Evolutionary conservation across 192 early-diverging fungal genomes (phyloP), one percentile per base, ranked within the genome.

Genomic region (Pecoramyces ruminantium): DNA sequence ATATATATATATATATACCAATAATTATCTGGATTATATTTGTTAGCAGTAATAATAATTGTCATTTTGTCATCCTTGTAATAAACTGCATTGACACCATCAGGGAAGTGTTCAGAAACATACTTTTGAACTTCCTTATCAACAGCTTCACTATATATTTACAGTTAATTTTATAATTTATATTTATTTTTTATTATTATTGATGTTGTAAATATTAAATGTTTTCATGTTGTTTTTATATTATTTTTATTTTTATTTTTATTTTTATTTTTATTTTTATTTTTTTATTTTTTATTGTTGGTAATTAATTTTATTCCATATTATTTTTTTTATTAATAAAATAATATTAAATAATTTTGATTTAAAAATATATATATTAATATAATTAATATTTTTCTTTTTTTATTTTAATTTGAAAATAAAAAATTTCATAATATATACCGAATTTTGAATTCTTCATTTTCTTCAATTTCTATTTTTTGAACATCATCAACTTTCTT

Each of bases 11-110:
- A 15, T 14, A 83, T 83, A 79, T 84, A 93, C 98, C 98, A 99
- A 82, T 92, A 97, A 86, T 97, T 99, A 80, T 86, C 85, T 29
- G 96, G 93, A 81, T 94, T 97, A 83, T 95, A 98, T 85, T 94
- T 94, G 89, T 95, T 96, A 84, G 89, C 92, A 34, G 96, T 95
- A 79, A 98, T 93, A 34, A 85, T 86, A 78, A 94, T 82, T 0
- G 84, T 86, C 38, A 94, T 58, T 18, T 85, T 81, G 0, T 85
- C 80, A 77, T 90, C 86, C 79, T 84, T 77, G 21, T 82, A 87
- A 83, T 88, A 94, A 79, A 98, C 94, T 38, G 93, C 81, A 28
- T 85, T 81, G 0, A 88, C 88, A 29, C 96, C 96, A 13, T 92
- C 86, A 2, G 94, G 90, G 83, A 92, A 99, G 81, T 96, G 94